Evolutionary conservation across 2,329 filamentous ascomycete species (phyloP).

Genomic region (Helicocarpus griseus): DNA sequence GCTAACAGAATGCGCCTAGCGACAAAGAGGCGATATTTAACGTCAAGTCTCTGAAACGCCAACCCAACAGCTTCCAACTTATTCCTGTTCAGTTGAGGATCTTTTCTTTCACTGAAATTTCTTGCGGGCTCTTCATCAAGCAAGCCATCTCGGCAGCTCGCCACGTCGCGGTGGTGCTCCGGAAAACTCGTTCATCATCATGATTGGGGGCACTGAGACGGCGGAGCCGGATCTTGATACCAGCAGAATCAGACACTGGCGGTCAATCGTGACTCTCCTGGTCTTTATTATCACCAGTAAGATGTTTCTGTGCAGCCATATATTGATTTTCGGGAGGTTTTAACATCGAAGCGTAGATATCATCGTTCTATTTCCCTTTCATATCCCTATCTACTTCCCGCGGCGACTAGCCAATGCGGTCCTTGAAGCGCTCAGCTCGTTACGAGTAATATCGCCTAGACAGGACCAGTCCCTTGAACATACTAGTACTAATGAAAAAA

Average conservation of each 20-base stretch:
- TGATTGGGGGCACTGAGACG: background rate
- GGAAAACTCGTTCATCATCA: background rate
- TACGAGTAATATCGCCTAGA: conserved; percentile 46
- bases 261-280: conserved; percentile 60
- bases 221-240: conserved; percentile 35
- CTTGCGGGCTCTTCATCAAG: no score
- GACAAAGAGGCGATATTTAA: no score
- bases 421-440: conserved; percentile 33
- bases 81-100: no score
- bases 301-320: conserved; percentile 24
- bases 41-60: no score
- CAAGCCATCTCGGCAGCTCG: background rate
- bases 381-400: conserved; percentile 54
- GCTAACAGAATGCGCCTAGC: no score
- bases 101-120: no score
- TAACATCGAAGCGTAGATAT: conserved; percentile 42
- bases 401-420: conserved; percentile 38
- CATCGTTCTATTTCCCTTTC: conserved; percentile 59
- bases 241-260: conserved; percentile 52
- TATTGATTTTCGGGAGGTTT: background rate
- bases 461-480: conserved; percentile 5
- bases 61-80: no score
- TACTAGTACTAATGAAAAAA: conserved; percentile 13
- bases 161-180: background rate
- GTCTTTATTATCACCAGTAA: conserved; percentile 61